Evolutionary conservation across 164 flowering plant species (phyloP), one percentile per base, ranked within the genome.

Genomic region (Paratinospora sagittata): DNA sequence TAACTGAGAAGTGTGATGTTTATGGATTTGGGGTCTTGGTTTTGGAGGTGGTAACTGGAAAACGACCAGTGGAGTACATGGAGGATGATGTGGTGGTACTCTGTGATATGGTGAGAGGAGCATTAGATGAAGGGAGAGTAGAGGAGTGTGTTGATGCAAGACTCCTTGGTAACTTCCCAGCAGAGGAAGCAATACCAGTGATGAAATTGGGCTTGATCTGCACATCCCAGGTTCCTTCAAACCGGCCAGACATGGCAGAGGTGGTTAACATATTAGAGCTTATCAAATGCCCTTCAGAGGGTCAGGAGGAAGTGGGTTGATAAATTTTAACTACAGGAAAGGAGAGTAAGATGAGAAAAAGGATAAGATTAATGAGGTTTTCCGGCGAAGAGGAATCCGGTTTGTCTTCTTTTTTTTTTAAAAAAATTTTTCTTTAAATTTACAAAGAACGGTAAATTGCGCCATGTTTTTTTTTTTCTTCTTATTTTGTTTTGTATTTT

Each of bases 171-270:
- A 85, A 83, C 36, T 95, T 86, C 73, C 93, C 90, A 0, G 76
- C 77, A 0, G 98, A 95, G 73, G 98, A 92, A 75, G 93, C 90
- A 4, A 83, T 90, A 65, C 93, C 97, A 1, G 87, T 90, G 34
- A 84, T 92, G 76, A 92, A 95, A 77, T 69, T 95, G 33, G 97
- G 97, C 4, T 81, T 95, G 75, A 88, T 95, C 24, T 95, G 98
- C 82, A 88, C 97, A 0, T 92, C 98, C 1, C 98, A 95, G 73
- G 97, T 95, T 67, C 98, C 97, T 24, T 95, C 98, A 14, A 90
- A 85, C 69, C 81, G 98, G 64, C 98, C 97, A 1, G 96, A 89
- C 74, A 92, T 95, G 97, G 88, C 81, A 67, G 97, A 95, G 76
- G 98, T 92, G 34, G 91, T 92, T 67, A 89, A 86, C 43, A 92